These are phyloP conservation scores for Penicillium sp. DNA, from an alignment of 2,329 filamentous ascomycete species.

Conservation along the genomic window DNA sequence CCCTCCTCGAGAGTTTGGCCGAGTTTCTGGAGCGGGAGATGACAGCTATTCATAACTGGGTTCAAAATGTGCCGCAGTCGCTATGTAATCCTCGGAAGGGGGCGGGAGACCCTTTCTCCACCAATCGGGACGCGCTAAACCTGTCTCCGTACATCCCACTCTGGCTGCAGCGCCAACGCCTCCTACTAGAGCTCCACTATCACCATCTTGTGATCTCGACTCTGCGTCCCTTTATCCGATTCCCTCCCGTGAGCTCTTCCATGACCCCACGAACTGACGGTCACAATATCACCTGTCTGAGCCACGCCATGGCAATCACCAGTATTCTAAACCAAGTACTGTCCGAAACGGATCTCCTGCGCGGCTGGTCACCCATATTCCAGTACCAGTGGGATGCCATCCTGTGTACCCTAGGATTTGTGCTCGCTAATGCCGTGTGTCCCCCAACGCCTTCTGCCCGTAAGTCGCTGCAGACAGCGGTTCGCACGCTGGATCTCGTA, in stretches of 20 bases:
- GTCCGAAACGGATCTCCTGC: background rate
- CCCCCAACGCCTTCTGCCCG: conserved; percentile 30
- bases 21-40: background rate
- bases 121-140: background rate
- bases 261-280: background rate
- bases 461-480: conserved; percentile 34
- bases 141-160: conserved; percentile 35
- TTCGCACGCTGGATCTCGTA: conserved; percentile 39
- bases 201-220: conserved; percentile 40
- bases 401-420: background rate
- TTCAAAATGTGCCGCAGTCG: background rate
- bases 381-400: background rate
- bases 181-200: conserved; percentile 45
- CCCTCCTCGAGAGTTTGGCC: background rate
- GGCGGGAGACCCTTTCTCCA: background rate
- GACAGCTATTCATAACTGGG: background rate
- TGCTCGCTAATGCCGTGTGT: conserved; percentile 18
- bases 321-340: background rate
- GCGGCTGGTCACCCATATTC: background rate
- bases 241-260: conserved; percentile 17
- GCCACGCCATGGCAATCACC: background rate
- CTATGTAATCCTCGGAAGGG: background rate
- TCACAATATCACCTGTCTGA: background rate
- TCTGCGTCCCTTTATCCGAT: conserved; percentile 43
- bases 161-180: conserved; percentile 45